These are phyloP conservation scores for Cantharellus anzutake DNA, from an alignment of 768 basidiomycete genomes.

Conservation along the genomic window DNA sequence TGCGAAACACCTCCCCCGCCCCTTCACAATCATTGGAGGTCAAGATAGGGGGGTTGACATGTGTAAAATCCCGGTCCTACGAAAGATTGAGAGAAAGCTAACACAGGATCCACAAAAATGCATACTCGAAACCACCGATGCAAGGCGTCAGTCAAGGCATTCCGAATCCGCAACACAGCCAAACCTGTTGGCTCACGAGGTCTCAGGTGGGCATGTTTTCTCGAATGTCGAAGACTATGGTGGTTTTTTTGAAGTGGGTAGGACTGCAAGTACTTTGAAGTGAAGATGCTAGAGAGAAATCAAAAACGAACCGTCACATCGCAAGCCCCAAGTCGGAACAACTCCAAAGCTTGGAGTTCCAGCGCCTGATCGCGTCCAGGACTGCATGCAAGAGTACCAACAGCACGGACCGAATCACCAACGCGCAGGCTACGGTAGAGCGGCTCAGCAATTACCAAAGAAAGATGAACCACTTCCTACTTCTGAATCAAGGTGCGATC, in stretches of 20 bases:
- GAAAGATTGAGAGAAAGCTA: not conserved
- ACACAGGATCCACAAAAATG: not conserved
- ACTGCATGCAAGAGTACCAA: constrained; percentile 28
- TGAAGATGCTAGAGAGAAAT: not conserved
- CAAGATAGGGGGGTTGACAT: constrained; percentile 70
- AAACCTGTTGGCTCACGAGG: constrained; percentile 53
- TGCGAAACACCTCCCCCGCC: constrained; percentile 77
- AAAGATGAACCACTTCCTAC: constrained; percentile 10
- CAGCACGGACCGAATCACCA: constrained; percentile 35
- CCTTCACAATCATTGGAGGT: constrained; percentile 93
- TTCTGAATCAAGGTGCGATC: constrained; percentile 24
- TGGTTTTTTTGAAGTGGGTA: constrained; percentile 90
- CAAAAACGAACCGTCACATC: constrained; percentile 30
- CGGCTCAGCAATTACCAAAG: not conserved
- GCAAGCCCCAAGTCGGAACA: constrained; percentile 35
- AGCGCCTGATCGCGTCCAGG: constrained; percentile 30
- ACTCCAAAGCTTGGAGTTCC: constrained; percentile 31
- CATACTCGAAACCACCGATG: constrained; percentile 55
- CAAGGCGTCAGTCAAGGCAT: constrained; percentile 35
- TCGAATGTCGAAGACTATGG: constrained; percentile 56
- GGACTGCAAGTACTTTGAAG: constrained; percentile 23
- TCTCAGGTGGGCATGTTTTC: constrained; percentile 78
- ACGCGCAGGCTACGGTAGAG: constrained; percentile 25
- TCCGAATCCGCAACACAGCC: constrained; percentile 58
- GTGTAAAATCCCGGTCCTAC: constrained; percentile 59